phyloP scores from a whole-genome alignment of 305 asterid genomes.

The Fraxinus angustifolia region DNA sequence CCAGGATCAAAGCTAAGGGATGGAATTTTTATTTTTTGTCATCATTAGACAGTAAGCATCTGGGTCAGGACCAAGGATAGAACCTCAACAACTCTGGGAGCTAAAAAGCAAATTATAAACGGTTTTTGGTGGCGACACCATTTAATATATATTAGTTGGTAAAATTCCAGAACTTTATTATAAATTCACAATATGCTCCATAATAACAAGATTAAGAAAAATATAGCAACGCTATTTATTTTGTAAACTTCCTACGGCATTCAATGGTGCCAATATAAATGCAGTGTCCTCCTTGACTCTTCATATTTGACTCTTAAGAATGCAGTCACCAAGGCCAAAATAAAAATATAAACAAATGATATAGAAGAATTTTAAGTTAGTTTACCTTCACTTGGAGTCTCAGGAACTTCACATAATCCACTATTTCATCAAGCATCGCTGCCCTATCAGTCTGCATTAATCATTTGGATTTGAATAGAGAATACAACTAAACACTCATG shows the following conservation, averaged over 20 bases:
- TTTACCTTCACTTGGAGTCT: background rate
- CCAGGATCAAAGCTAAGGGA: background rate
- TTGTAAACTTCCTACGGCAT: background rate
- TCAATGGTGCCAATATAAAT: background rate
- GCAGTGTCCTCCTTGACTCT: background rate
- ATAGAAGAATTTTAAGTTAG: background rate
- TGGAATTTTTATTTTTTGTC: background rate
- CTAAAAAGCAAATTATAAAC: background rate
- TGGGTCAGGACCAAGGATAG: conserved; percentile 5
- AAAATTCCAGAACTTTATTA: background rate
- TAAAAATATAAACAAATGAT: background rate
- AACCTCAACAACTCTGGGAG: background rate
- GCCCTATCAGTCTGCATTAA: background rate
- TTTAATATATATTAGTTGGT: background rate
- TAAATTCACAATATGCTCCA: background rate
- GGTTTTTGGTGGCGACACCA: background rate
- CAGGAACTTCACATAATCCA: background rate
- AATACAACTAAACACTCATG: background rate
- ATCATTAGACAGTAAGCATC: background rate
- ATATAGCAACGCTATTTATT: background rate
- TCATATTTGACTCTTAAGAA: background rate
- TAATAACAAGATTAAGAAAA: background rate
- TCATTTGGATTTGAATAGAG: background rate
- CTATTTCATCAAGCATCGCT: background rate
- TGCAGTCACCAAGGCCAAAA: background rate